Evolutionary conservation across 2,329 filamentous ascomycete genomes (phyloP), one percentile per base, ranked within the genome.

Genomic region (Lachnum nothofagi): DNA sequence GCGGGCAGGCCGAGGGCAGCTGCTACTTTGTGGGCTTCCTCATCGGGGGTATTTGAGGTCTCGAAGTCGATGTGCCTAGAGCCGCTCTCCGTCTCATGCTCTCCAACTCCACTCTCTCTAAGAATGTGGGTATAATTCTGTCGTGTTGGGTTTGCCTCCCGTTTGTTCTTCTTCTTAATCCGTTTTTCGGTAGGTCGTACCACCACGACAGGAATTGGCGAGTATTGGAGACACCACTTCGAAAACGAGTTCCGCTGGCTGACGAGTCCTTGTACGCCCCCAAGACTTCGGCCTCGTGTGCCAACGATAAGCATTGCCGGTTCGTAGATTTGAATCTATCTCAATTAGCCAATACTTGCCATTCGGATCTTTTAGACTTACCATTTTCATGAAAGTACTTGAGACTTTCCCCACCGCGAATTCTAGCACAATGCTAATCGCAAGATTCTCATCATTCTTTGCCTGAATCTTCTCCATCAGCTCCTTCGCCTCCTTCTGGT

Each of bases 181-280:
- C 84, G 77, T 67, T 86, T 86, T 16, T 79, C 78, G 7, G 79
- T 80, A 17, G 84, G 83, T 4, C 84, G 77, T 1, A 88, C 85
- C 34, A 88, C 85, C 42, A 88, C 85, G 12, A 88, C 84, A 1
- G 85, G 85, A 10, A 88, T 83, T 1, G 85, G 84, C 0, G 82
- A 86, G 62, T 86, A 83, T 61, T 88, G 85, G 16, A 88, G 70
- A 61, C 84, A 88, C 67, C 86, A 88, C 64, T 87, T 87, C 8
- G 82, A 86, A 19, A 88, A 82, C 3, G 81, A 85, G 38, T 66
- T 67, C 31, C 61, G 61, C 24, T 83, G 83, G 9, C 79, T 80
- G 4, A 88, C 73, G 14, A 88, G 67, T 40, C 82, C 82, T 67
- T 87, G 83, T 53, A 88, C 80, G 5, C 85, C 83, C 37, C 81